These are phyloP conservation scores for Entelexis sorbosivorans DNA, from an alignment of 1,139 yeast genomes.

Conservation along the genomic window DNA sequence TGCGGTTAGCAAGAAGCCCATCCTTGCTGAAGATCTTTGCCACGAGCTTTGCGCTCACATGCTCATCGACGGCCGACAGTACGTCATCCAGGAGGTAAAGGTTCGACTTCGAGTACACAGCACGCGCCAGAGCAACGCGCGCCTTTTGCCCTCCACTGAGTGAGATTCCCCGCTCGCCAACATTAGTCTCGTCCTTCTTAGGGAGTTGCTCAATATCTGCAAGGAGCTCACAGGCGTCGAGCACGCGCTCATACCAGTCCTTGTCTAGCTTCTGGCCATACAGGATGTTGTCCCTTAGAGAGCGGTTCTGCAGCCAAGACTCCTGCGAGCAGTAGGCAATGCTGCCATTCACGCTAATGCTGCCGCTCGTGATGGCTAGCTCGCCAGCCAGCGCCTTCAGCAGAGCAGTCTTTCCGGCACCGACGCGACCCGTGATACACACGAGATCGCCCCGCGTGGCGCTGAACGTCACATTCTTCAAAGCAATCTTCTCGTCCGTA, in stretches of 20 bases:
- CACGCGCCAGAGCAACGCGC: slow-evolving; percentile 72
- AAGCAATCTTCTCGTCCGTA: slow-evolving; percentile 60
- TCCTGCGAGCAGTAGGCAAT: slow-evolving; percentile 76
- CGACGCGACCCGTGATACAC: slow-evolving; percentile 75
- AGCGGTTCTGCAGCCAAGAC: slow-evolving; percentile 91
- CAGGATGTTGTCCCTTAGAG: slow-evolving; percentile 75
- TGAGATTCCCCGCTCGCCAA: slow-evolving; percentile 84
- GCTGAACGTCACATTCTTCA: slow-evolving; percentile 54
- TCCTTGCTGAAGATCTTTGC: slow-evolving; percentile 47
- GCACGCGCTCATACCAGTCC: slow-evolving; percentile 61
- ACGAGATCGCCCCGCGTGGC: slow-evolving; percentile 64
- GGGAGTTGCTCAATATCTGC: slow-evolving; percentile 63
- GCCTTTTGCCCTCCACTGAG: slow-evolving; percentile 90
- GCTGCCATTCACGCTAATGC: slow-evolving; percentile 42
- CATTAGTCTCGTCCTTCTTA: slow-evolving; percentile 73
- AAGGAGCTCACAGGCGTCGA: slow-evolving; percentile 65
- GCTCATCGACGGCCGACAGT: slow-evolving; percentile 76
- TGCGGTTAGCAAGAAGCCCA: slow-evolving; percentile 61
- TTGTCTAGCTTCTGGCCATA: slow-evolving; percentile 82
- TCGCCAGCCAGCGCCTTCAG: slow-evolving; percentile 56
- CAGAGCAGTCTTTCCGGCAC: slow-evolving; percentile 70
- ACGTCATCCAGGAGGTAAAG: slow-evolving; percentile 69
- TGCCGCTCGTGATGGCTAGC: slow-evolving; percentile 42
- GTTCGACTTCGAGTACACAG: slow-evolving; percentile 78
- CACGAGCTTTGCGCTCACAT: slow-evolving; percentile 61